phyloP scores from a whole-genome alignment of 2,329 filamentous ascomycete genomes.

The Venturia asperata region DNA sequence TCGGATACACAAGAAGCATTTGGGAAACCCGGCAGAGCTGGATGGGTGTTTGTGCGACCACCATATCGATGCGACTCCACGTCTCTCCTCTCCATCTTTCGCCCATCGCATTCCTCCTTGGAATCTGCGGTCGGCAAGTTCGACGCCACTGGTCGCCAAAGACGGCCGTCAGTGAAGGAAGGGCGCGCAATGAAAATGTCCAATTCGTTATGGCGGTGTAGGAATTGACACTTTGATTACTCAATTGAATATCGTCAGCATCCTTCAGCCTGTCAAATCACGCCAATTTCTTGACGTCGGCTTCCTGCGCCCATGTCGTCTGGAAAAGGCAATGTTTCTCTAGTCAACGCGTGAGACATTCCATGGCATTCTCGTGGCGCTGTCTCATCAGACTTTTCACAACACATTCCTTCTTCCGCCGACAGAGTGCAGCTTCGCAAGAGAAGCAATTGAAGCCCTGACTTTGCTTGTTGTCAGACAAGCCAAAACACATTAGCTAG shows the following conservation, averaged over 20 bases:
- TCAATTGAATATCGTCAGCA: background rate
- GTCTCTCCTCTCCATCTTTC: background rate
- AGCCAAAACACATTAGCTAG: background rate
- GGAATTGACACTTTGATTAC: background rate
- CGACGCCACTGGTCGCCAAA: background rate
- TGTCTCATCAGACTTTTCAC: background rate
- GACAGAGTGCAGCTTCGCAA: background rate
- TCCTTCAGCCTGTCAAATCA: background rate
- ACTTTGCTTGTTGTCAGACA: background rate
- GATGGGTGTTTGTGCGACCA: background rate
- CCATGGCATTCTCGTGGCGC: background rate
- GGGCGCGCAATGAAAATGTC: background rate
- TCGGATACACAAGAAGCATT: background rate
- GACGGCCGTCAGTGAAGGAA: background rate
- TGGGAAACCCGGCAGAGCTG: background rate
- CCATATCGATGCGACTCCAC: background rate
- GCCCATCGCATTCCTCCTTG: background rate
- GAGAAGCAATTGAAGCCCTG: background rate
- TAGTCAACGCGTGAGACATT: background rate
- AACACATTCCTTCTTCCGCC: background rate
- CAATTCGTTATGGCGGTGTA: slow-evolving; percentile 4
- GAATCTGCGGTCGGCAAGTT: background rate
- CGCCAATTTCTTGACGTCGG: background rate
- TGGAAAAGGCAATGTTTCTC: background rate
- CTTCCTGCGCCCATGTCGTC: background rate